Evolutionary conservation across 371 early-diverging fungal genomes (phyloP).

Genomic region (Mortierella sp.): DNA sequence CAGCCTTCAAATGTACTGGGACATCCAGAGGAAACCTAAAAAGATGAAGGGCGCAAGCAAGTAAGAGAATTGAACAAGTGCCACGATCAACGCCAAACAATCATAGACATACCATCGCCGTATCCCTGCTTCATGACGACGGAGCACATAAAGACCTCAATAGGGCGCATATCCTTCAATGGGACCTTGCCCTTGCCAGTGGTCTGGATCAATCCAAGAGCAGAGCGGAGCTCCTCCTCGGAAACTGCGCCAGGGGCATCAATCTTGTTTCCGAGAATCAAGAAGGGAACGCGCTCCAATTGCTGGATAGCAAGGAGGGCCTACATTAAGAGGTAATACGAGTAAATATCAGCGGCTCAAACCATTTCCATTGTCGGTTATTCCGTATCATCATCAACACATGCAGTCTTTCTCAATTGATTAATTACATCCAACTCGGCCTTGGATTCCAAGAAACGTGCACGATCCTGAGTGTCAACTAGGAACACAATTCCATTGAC

Average conservation of each 20-base stretch:
- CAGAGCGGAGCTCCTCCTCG: slow-evolving; percentile 91
- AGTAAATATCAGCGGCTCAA: not conserved
- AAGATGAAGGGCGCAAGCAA: not conserved
- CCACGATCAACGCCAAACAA: not conserved
- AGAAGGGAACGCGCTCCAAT: slow-evolving; percentile 91
- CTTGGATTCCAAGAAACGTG: slow-evolving; percentile 91
- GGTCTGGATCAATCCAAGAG: slow-evolving; percentile 93
- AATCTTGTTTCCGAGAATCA: slow-evolving; percentile 98
- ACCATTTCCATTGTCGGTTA: not conserved
- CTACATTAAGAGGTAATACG: slow-evolving; percentile 55
- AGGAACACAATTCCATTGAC: slow-evolving; percentile 97
- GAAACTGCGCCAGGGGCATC: slow-evolving; percentile 95
- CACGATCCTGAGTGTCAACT: slow-evolving; percentile 92
- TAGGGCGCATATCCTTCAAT: slow-evolving; percentile 92
- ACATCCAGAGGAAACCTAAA: slow-evolving; percentile 57
- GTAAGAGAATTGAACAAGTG: not conserved
- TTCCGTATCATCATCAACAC: not conserved
- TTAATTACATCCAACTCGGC: slow-evolving; percentile 92
- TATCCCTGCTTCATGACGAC: slow-evolving; percentile 98
- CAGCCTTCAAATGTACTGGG: slow-evolving; percentile 49
- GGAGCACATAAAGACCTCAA: slow-evolving; percentile 98
- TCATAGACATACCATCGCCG: slow-evolving; percentile 82
- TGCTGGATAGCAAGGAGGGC: slow-evolving; percentile 94
- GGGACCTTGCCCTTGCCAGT: slow-evolving; percentile 98
- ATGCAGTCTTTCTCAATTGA: not conserved